A percentile compares a stretch with the other conserved stretches of the same genome.
These are phyloP conservation scores for Fusarium lyarnte DNA, from an alignment of 2,329 filamentous ascomycete genomes.

Conservation along the genomic window DNA sequence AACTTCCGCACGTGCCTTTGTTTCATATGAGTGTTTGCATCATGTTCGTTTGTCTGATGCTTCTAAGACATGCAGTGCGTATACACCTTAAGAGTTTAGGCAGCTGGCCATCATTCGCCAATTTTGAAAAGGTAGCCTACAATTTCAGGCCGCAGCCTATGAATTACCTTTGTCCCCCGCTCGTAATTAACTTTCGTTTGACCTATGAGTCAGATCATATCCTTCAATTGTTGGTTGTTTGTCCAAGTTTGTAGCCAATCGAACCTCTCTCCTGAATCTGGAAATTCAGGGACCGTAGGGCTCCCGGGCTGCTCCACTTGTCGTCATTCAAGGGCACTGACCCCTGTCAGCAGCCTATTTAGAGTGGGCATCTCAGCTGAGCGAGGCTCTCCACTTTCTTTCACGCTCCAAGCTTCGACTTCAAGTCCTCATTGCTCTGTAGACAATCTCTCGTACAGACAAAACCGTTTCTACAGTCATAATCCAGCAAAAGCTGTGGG, in stretches of 20 bases:
- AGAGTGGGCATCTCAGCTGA: conserved; percentile 18
- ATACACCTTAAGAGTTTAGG: neutral
- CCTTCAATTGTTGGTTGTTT: neutral
- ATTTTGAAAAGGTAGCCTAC: neutral
- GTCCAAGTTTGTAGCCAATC: neutral
- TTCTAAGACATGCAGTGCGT: neutral
- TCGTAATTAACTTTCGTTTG: neutral
- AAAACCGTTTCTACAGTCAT: neutral
- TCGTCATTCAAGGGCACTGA: conserved; percentile 13
- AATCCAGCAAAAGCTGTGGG: neutral
- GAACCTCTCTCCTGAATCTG: neutral
- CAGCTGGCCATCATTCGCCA: neutral
- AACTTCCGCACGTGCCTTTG: neutral
- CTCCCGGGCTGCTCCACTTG: conserved; percentile 14
- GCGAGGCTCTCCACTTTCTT: conserved; percentile 11
- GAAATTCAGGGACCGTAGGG: conserved; percentile 14
- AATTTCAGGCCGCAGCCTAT: neutral
- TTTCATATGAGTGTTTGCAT: neutral
- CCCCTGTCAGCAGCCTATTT: conserved; percentile 15
- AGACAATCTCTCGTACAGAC: neutral
- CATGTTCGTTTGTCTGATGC: neutral
- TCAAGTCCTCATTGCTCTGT: neutral
- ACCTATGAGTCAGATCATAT: neutral
- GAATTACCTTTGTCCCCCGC: neutral
- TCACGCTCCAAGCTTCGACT: conserved; percentile 3